These are phyloP conservation scores for Yarrowia porcina DNA, from an alignment of 805 yeast genomes.

Conservation along the genomic window DNA sequence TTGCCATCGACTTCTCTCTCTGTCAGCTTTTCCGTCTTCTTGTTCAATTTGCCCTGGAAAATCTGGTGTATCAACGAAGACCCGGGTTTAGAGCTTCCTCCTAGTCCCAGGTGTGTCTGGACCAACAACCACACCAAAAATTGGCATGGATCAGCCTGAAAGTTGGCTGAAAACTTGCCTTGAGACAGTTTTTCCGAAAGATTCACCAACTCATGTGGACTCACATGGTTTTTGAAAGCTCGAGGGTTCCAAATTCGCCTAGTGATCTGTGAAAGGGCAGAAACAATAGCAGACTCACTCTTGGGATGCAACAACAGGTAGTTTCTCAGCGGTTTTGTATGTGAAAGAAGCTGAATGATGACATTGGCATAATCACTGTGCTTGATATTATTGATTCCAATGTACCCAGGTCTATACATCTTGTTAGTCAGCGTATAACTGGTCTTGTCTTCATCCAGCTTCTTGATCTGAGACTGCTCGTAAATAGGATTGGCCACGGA, in stretches of 20 bases:
- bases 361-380: conserved; percentile 57
- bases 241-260: conserved; percentile 64
- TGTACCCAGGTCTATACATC: conserved; percentile 56
- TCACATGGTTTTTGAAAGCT: conserved; percentile 58
- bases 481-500: conserved; percentile 53
- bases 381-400: conserved; percentile 59
- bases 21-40: conserved; percentile 36
- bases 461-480: conserved; percentile 37
- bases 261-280: neutral
- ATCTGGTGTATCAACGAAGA: conserved; percentile 39
- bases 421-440: conserved; percentile 30
- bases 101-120: conserved; percentile 40
- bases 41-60: conserved; percentile 54
- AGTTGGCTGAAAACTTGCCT: conserved; percentile 43
- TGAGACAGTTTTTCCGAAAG: conserved; percentile 46
- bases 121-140: conserved; percentile 62
- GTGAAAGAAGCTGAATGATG: conserved; percentile 54
- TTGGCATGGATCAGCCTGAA: conserved; percentile 51
- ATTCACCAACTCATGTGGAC: conserved; percentile 64
- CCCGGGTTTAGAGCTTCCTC: conserved; percentile 34
- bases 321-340: conserved; percentile 51
- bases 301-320: conserved; percentile 39
- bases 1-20: conserved; percentile 34
- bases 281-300: neutral
- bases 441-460: conserved; percentile 36